These are phyloP conservation scores for Bacidia gigantensis DNA, from an alignment of 495 filamentous ascomycete species.

Conservation along the genomic window DNA sequence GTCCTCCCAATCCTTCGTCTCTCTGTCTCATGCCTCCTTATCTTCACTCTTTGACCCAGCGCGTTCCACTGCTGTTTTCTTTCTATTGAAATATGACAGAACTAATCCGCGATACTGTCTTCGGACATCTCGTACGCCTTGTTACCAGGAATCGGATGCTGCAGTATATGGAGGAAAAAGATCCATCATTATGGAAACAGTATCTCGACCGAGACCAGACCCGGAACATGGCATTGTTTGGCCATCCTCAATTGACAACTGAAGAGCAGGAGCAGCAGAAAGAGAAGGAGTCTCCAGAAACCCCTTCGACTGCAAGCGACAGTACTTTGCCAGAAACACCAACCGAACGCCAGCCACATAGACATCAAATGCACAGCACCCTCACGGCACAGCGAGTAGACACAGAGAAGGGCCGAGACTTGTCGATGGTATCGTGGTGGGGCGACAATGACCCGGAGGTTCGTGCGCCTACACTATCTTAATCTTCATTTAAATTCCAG, in stretches of 20 bases:
- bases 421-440: conserved; percentile 25
- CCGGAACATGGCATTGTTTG: conserved; percentile 20
- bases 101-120: conserved; percentile 20
- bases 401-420: conserved; percentile 25
- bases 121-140: conserved; percentile 27
- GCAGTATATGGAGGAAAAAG: conserved; percentile 27
- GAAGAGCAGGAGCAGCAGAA: conserved; percentile 18
- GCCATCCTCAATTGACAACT: conserved; percentile 14
- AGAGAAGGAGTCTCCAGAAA: conserved; percentile 7
- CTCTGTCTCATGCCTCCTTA: neutral
- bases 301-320: conserved; percentile 9
- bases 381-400: conserved; percentile 14
- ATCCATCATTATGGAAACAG: conserved; percentile 23
- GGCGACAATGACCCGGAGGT: conserved; percentile 26
- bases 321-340: neutral
- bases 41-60: too few relatives aligned
- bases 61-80: neutral
- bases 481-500: neutral
- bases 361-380: conserved; percentile 18
- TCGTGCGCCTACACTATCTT: neutral
- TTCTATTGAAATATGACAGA: conserved; percentile 16
- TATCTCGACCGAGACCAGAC: conserved; percentile 22
- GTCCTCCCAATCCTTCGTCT: neutral
- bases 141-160: conserved; percentile 17
- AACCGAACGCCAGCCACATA: conserved; percentile 4